Percentiles rank a stretch among this genome's conserved stretches.
phyloP scores from a whole-genome alignment of 257 asterid genomes.

The Scutellaria barbata region DNA sequence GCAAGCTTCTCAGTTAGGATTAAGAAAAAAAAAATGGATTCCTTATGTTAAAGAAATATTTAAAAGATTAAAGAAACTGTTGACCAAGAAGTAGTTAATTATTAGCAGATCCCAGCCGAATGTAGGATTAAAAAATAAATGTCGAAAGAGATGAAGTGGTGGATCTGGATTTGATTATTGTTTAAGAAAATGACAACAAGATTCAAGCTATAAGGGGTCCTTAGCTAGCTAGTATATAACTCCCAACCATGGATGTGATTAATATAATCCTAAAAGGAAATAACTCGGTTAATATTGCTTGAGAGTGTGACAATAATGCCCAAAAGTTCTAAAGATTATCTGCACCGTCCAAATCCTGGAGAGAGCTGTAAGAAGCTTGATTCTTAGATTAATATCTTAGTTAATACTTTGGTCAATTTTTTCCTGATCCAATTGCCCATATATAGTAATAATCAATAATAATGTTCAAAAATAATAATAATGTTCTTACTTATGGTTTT shows the following conservation, averaged over 20 bases:
- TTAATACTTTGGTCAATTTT: no score
- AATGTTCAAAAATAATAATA: no score
- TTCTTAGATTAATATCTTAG: neutral
- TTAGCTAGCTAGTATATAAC: neutral
- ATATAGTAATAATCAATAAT: no score
- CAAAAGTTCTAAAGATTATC: slow-evolving; percentile 34
- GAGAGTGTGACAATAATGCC: slow-evolving; percentile 35
- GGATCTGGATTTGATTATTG: slow-evolving; percentile 32
- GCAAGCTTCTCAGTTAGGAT: neutral
- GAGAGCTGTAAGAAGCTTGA: slow-evolving; percentile 35
- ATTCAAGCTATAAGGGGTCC: slow-evolving; percentile 36
- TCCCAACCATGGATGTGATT: neutral
- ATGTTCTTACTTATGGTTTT: no score
- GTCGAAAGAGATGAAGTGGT: slow-evolving; percentile 32
- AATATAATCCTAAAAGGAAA: neutral
- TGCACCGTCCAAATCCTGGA: slow-evolving; percentile 56
- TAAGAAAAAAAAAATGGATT: slow-evolving; percentile 7
- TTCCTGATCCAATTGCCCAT: no score
- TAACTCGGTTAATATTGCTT: neutral
- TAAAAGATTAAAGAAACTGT: slow-evolving; percentile 35
- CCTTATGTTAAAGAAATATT: neutral
- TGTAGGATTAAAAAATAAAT: slow-evolving; percentile 9
- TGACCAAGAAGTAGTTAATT: slow-evolving; percentile 31
- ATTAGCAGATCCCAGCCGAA: slow-evolving; percentile 30
- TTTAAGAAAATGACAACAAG: slow-evolving; percentile 43